Evolutionary conservation across 768 basidiomycete species (phyloP).

Genomic region (Leccinellum rugosiceps): DNA sequence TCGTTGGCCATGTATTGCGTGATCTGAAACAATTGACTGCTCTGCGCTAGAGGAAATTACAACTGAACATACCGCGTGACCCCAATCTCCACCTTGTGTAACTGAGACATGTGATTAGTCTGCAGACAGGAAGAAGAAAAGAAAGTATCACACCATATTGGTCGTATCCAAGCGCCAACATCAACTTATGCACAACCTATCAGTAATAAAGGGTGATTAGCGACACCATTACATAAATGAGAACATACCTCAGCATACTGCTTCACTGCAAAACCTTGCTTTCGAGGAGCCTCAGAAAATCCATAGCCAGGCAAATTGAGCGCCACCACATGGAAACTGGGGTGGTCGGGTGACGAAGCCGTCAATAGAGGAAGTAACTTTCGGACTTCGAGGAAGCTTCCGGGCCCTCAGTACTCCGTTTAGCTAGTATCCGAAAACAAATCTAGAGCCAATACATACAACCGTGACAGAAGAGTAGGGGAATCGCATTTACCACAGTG

Average conservation of each 20-base stretch:
- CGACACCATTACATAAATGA: not conserved
- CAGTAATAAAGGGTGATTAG: too few species aligned
- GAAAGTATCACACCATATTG: slow-evolving; percentile 39
- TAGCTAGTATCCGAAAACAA: not conserved
- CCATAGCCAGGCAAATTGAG: slow-evolving; percentile 59
- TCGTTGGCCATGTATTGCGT: slow-evolving; percentile 30
- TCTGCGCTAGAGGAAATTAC: not conserved
- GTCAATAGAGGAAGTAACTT: slow-evolving; percentile 57
- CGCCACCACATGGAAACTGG: slow-evolving; percentile 63
- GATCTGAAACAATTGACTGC: slow-evolving; percentile 27
- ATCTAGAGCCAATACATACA: slow-evolving; percentile 33
- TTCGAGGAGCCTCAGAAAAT: slow-evolving; percentile 55
- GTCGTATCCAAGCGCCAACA: slow-evolving; percentile 46
- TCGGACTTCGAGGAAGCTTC: slow-evolving; percentile 44
- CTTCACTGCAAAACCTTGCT: slow-evolving; percentile 45
- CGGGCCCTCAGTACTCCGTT: slow-evolving; percentile 45
- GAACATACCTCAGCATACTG: slow-evolving; percentile 54
- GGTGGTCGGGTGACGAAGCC: slow-evolving; percentile 37
- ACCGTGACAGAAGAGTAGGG: slow-evolving; percentile 60
- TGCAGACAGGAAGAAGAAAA: not conserved
- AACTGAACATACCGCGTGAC: slow-evolving; percentile 29
- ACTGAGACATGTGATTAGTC: slow-evolving; percentile 29
- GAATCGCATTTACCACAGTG: slow-evolving; percentile 45
- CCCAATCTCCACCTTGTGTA: slow-evolving; percentile 51
- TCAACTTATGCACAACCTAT: slow-evolving; percentile 47